A percentile compares a stretch with the other conserved stretches of the same genome.
Evolutionary conservation across 2,329 filamentous ascomycete genomes (phyloP).

Genomic region (Aspergillus neoniger): DNA sequence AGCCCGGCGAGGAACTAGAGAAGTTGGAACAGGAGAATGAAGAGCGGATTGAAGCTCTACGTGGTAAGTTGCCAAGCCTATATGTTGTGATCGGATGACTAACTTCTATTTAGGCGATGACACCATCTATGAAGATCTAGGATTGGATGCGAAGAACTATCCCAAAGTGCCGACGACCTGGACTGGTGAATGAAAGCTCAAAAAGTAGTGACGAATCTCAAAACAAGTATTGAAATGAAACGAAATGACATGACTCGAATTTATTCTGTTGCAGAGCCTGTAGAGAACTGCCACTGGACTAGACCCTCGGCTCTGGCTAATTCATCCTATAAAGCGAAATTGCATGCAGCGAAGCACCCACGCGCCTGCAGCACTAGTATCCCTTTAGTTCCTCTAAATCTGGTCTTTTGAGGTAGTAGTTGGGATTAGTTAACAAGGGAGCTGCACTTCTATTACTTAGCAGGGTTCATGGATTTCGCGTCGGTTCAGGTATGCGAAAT

Average conservation of each 20-base stretch:
- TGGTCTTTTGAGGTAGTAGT: too few species aligned
- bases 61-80: conserved; percentile 44
- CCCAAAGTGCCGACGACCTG: conserved; percentile 64
- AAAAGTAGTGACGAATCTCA: neutral
- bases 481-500: too few species aligned
- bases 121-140: conserved; percentile 61
- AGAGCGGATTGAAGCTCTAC: conserved; percentile 62
- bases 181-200: conserved; percentile 33
- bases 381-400: too few species aligned
- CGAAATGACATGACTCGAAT: neutral
- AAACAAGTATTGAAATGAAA: neutral
- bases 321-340: neutral
- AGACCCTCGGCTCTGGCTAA: neutral
- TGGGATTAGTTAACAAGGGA: too few species aligned
- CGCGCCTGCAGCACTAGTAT: neutral
- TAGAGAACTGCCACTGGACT: neutral
- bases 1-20: conserved; percentile 70
- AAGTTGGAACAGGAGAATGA: conserved; percentile 75
- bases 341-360: neutral
- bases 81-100: neutral
- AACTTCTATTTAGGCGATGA: conserved; percentile 52
- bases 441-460: too few species aligned
- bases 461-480: too few species aligned
- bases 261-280: neutral
- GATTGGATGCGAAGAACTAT: conserved; percentile 64